Conservation (phyloP, 2,329 filamentous ascomycete genomes). For the Mollisiaceae sp. region DNA sequence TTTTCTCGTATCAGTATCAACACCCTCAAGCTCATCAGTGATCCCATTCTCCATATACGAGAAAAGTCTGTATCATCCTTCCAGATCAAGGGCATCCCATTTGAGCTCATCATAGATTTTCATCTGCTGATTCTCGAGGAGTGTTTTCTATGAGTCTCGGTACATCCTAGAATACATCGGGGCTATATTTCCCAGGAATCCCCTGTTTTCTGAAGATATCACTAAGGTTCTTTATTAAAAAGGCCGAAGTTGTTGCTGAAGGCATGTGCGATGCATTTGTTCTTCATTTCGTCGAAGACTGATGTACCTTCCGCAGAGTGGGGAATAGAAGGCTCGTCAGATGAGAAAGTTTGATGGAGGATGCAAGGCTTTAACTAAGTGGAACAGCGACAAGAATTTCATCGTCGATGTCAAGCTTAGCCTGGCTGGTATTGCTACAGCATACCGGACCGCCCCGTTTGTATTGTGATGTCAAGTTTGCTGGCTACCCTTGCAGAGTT, state of each 20-base stretch:
- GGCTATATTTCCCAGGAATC: slow-evolving; percentile 16
- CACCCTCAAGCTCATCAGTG: slow-evolving; percentile 26
- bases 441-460: slow-evolving; percentile 22
- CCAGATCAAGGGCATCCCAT: slow-evolving; percentile 24
- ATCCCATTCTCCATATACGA: slow-evolving; percentile 21
- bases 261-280: slow-evolving; percentile 24
- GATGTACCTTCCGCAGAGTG: slow-evolving; percentile 18
- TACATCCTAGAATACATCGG: slow-evolving; percentile 23
- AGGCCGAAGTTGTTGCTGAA: slow-evolving; percentile 24
- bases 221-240: slow-evolving; percentile 24
- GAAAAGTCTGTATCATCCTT: slow-evolving; percentile 25
- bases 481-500: slow-evolving; percentile 21
- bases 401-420: slow-evolving; percentile 22
- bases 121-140: slow-evolving; percentile 24
- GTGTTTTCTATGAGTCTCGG: slow-evolving; percentile 23
- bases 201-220: slow-evolving; percentile 21
- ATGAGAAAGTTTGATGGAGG: slow-evolving; percentile 25
- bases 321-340: slow-evolving; percentile 24
- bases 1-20: neutral
- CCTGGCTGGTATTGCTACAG: slow-evolving; percentile 26
- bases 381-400: slow-evolving; percentile 21
- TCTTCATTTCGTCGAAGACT: slow-evolving; percentile 22
- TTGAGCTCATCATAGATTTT: slow-evolving; percentile 22
- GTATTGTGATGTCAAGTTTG: slow-evolving; percentile 21
- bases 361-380: slow-evolving; percentile 25